Evolutionary conservation across 441 rosid genomes (phyloP), one percentile per base, ranked within the genome.

Genomic region (Erodium moschatum): DNA sequence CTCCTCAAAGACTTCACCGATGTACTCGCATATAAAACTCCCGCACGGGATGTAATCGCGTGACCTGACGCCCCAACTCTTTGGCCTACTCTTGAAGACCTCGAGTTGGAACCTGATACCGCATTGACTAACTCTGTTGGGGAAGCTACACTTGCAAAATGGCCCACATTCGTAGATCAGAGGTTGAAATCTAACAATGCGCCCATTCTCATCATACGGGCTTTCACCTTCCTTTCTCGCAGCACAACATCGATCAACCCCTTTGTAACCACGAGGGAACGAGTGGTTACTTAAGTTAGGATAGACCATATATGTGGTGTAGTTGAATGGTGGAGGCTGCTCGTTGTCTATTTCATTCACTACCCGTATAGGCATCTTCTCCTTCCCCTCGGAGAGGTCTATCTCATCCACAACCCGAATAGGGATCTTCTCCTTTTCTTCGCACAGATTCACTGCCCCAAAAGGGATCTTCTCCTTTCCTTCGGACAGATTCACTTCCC

Each of bases 1-100:
- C 58, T 50, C 68, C 9, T 20, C 29, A 18, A 48, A 50, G 56
- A 50, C 38, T 64, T 64, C 12, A 0, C 73, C 73, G 7, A 71
- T 33, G 38, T 71, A 71, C 66, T 71, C 74, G n/a, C 69, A 70
- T n/a, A 62, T 50, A 27, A 70, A 70, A 70, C 73, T 70, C 9
- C 73, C 68, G 3, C 13, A 16, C 1, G 68, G 73, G 24, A 70
- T 70, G 27, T 15, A 19, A 9, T 52, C 15, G n/a, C 10, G 67
- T 24, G 73, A 70, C 19, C 65, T 66, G 3, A 71, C 66, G 0
- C 69, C 74, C 74, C 74, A 71, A 2, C 74, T 64, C 38, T 10
- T 71, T 33, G 27, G 6, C 46, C 0, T 2, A 18, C 68, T 70
- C 24, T 46, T 54, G 61, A 64, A 70, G 24, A 70, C 65, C 33